Evolutionary conservation across 495 filamentous ascomycete species (phyloP).

Genomic region (Jackrogersella minutella): DNA sequence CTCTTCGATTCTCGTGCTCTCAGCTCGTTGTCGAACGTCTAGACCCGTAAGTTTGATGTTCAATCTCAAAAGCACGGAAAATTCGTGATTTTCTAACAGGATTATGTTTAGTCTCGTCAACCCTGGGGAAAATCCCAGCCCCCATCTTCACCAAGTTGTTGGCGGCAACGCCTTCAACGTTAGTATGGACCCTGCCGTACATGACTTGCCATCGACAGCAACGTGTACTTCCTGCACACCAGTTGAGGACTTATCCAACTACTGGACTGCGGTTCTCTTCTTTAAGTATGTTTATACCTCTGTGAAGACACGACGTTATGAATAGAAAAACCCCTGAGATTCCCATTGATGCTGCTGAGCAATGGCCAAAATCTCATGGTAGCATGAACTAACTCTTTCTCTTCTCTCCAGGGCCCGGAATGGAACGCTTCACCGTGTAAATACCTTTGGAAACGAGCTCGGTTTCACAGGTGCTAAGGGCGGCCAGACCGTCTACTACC

Average conservation of each 20-base stretch:
- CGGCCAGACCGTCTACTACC: slow-evolving; percentile 56
- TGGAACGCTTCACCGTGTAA: slow-evolving; percentile 52
- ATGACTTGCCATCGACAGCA: slow-evolving; percentile 46
- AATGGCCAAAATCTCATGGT: neutral
- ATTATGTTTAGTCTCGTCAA: slow-evolving; percentile 43
- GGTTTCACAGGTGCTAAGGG: slow-evolving; percentile 48
- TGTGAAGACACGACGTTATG: neutral
- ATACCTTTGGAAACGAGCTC: slow-evolving; percentile 54
- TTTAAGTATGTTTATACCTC: slow-evolving; percentile 44
- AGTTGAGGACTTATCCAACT: slow-evolving; percentile 49
- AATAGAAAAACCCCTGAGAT: too few relatives aligned
- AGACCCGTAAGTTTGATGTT: slow-evolving; percentile 45
- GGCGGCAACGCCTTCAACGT: slow-evolving; percentile 50
- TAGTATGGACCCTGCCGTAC: slow-evolving; percentile 42
- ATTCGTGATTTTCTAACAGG: slow-evolving; percentile 18
- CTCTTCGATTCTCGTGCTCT: slow-evolving; percentile 55
- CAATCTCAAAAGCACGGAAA: neutral
- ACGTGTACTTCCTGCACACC: slow-evolving; percentile 48
- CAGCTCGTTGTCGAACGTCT: slow-evolving; percentile 56
- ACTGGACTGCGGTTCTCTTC: slow-evolving; percentile 54
- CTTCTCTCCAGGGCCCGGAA: slow-evolving; percentile 45
- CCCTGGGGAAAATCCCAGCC: slow-evolving; percentile 42
- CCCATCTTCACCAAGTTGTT: slow-evolving; percentile 49
- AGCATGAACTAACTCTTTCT: slow-evolving; percentile 35
- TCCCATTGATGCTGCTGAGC: too few relatives aligned